Base-by-base conservation (phyloP, 2,329 filamentous ascomycete genomes). In the Alternaria infectoria region DNA sequence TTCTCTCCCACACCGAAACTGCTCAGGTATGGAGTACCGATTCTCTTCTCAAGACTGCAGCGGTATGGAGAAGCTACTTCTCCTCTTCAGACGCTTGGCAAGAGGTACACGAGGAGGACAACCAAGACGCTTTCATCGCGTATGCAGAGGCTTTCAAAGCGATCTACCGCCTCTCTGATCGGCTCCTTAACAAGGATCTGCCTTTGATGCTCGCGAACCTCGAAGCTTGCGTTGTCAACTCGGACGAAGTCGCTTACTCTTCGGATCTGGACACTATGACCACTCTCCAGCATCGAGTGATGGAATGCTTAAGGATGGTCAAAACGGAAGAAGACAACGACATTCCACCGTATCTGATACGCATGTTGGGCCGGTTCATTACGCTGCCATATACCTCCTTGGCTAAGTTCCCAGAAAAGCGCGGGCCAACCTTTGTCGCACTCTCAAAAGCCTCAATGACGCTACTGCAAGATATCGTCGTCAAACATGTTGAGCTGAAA, bases 101-200 rank as follows among this genome's bases (percentile, higher is more conserved):
- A 46, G 57, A 62, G 11, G 59, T 45, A 52, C 45, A 61, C 21
- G 74, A 77, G 58, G 75, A 74, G 59, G 75, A 74, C 12, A 96
- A 96, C 69, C 93, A 97, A 75, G 90, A 90, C 60, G 93, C 92
- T 11, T 86, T 95, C n/a, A 82, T 92, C 28, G 91, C 93, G n/a
- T 97, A 97, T 81, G 87, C 96, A 1, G 86, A 89, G 21, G 86
- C 91, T 2, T 87, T 96, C 44, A 84, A 89, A 59, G 90, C 96
- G 70, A 85, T 98, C 1, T 97, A 97, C 74, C 87, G 88, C 1
- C 86, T 97, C 6, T 88, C 93, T 51, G 86, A 90, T 61, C 81
- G 84, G 8, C 86, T 88, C 15, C 82, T 97, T 19, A 86, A 86
- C 10, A 82, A 87, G 0, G 66, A 88, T 3, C 86, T 93, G 9